A percentile compares a stretch with the other conserved stretches of the same genome.
Evolutionary conservation across 495 filamentous ascomycete species (phyloP).

Genomic region (Trichoderma orchidacearum): DNA sequence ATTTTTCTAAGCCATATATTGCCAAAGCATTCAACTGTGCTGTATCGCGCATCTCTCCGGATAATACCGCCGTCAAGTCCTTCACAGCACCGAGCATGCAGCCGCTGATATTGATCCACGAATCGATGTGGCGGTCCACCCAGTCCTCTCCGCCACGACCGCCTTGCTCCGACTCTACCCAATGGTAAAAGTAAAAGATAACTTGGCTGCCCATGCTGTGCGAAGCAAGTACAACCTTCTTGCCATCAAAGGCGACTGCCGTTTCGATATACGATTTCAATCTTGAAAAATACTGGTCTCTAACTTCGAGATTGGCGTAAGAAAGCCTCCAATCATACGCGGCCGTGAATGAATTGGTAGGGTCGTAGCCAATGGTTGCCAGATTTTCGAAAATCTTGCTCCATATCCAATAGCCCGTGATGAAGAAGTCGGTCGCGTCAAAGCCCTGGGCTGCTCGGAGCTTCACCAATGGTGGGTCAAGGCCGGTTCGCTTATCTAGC

Average conservation of each 20-base stretch:
- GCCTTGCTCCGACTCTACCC: constrained; percentile 71
- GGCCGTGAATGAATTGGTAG: constrained; percentile 87
- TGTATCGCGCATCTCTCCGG: constrained; percentile 96
- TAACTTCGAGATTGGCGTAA: constrained; percentile 72
- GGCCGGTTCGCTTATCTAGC: constrained; percentile 79
- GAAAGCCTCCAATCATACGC: constrained; percentile 98
- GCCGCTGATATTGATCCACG: constrained; percentile 95
- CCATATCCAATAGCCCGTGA: constrained; percentile 93
- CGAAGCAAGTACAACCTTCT: constrained; percentile 77
- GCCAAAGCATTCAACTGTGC: constrained; percentile 96
- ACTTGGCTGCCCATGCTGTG: constrained; percentile 98
- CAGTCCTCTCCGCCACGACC: constrained; percentile 74
- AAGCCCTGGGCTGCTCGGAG: constrained; percentile 92
- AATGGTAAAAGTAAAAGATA: constrained; percentile 92
- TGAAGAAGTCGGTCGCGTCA: constrained; percentile 95
- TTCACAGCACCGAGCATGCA: constrained; percentile 96
- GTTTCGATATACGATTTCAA: constrained; percentile 84
- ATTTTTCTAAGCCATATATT: constrained; percentile 93
- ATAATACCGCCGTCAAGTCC: constrained; percentile 79
- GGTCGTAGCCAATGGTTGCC: constrained; percentile 90
- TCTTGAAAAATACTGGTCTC: constrained; percentile 87
- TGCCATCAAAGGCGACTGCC: constrained; percentile 48
- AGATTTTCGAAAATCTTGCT: constrained; percentile 96
- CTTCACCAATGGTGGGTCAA: constrained; percentile 89
- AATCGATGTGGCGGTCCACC: constrained; percentile 83